Base-by-base conservation (phyloP, 2,329 filamentous ascomycete species). In the Aspergillus puulaauensis region DNA sequence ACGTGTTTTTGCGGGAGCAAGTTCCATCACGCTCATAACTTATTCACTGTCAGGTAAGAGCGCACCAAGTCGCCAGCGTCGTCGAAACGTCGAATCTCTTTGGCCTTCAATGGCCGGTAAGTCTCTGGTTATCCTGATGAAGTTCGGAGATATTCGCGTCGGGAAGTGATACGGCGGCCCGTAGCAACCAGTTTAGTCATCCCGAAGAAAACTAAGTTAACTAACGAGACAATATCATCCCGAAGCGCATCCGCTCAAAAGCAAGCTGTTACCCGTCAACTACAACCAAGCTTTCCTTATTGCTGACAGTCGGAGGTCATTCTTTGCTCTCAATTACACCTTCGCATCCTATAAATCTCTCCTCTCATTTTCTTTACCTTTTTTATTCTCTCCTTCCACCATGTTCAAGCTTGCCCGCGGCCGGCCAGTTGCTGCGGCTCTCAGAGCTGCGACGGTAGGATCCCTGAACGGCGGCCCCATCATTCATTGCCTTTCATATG, bases 391-490 rank as follows among this genome's bases (percentile, higher is more conserved):
- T 31, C 46, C 61, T 61, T 70, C 73, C 78, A 84, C 70, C 71
- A 97, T 96, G 92, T 96, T 92, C 83, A 95, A 89, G 80, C 81
- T 96, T 76, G 89, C 89, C 76, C 88, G 91, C 81, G 89, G 86
- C 79, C 60, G 60, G 55, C 88, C 89, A 76, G 81, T 93, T 80
- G 86, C 89, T 76, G 87, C 90, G 80, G 90, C 89, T 78, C 78
- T 96, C 77, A 88, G 87, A 79, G 86, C 89, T 75, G 85, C 86
- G 77, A 89, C 87, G 83, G 91, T 93, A 80, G 76, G 83, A 78
- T 64, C 55, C 53, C 62, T 54, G 48, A 53, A 48, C 52, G 51
- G 58, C 39, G 43, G 57, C 56, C 56, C 60, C 52, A 40, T 31
- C 21, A 17, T 23, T 6, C 3, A 7, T 21, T n/a, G 59, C 56